These are phyloP conservation scores for Trametes cinnabarina DNA, from an alignment of 768 basidiomycete genomes.

Conservation along the genomic window DNA sequence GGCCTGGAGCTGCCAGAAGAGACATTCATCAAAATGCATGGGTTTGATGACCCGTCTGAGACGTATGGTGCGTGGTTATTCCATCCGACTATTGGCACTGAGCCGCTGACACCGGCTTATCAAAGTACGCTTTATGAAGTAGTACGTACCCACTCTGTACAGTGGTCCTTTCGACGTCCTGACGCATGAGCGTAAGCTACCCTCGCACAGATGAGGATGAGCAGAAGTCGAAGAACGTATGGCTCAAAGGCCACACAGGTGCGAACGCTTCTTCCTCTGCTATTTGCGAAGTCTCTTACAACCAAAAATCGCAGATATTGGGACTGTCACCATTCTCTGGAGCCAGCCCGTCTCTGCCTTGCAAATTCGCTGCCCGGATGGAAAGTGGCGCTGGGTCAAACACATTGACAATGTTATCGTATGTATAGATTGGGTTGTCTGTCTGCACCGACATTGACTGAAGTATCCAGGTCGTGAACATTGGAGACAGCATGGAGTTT, in stretches of 20 bases:
- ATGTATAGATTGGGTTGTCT: slow-evolving; percentile 7
- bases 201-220: slow-evolving; percentile 35
- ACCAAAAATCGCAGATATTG: slow-evolving; percentile 2
- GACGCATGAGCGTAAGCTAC: slow-evolving; percentile 20
- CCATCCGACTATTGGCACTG: no score
- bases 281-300: background rate
- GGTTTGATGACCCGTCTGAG: slow-evolving; percentile 36
- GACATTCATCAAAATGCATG: slow-evolving; percentile 40
- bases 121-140: slow-evolving; percentile 26
- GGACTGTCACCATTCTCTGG: slow-evolving; percentile 35
- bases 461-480: slow-evolving; percentile 38
- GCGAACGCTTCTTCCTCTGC: background rate
- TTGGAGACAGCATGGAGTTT: slow-evolving; percentile 36
- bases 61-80: slow-evolving; percentile 31
- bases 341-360: slow-evolving; percentile 36
- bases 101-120: no score
- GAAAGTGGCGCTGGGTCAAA: slow-evolving; percentile 35
- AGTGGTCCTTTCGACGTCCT: no score
- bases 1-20: slow-evolving; percentile 48
- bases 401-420: slow-evolving; percentile 35
- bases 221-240: slow-evolving; percentile 29
- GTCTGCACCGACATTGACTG: no score
- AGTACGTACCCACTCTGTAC: slow-evolving; percentile 17
- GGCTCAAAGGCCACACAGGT: slow-evolving; percentile 40
- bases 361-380: slow-evolving; percentile 33